phyloP scores from a whole-genome alignment of 2,329 filamentous ascomycete species.

The Dactylella cylindrospora region DNA sequence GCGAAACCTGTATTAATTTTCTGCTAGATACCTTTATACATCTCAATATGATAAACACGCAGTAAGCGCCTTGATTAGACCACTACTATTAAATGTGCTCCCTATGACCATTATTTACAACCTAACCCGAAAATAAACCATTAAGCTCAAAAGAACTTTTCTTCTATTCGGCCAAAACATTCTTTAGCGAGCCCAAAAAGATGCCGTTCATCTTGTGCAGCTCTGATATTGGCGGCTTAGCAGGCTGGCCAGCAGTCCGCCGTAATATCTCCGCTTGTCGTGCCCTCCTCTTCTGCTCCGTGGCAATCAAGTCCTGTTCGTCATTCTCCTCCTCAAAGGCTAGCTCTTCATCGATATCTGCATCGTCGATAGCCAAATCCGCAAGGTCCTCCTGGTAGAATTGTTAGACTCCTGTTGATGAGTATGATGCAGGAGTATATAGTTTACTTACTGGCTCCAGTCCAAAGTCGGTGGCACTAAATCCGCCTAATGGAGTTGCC shows the following conservation, averaged over 20 bases:
- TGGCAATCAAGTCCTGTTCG: conserved; percentile 80
- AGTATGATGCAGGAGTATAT: conserved; percentile 11
- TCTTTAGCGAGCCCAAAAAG: conserved; percentile 78
- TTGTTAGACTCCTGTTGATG: conserved; percentile 41
- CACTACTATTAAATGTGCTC: too few species aligned
- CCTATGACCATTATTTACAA: too few species aligned
- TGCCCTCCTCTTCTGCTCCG: conserved; percentile 75
- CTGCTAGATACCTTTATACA: too few species aligned
- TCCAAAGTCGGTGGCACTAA: conserved; percentile 84
- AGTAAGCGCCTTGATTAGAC: too few species aligned
- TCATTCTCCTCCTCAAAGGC: conserved; percentile 70
- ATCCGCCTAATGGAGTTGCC: conserved; percentile 61
- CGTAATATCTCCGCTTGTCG: conserved; percentile 78
- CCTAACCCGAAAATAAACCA: too few species aligned
- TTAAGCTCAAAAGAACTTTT: neutral
- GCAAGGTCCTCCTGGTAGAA: conserved; percentile 67
- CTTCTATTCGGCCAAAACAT: conserved; percentile 71
- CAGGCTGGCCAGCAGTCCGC: conserved; percentile 77
- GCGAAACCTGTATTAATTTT: too few species aligned
- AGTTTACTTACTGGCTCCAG: conserved; percentile 66
- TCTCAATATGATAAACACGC: too few species aligned
- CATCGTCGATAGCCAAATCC: conserved; percentile 79
- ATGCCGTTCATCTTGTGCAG: conserved; percentile 76
- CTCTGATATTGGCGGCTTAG: conserved; percentile 76
- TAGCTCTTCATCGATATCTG: conserved; percentile 63